Evolutionary conservation across 257 asterid genomes (phyloP).

Genomic region (Salvia rosmarinus): DNA sequence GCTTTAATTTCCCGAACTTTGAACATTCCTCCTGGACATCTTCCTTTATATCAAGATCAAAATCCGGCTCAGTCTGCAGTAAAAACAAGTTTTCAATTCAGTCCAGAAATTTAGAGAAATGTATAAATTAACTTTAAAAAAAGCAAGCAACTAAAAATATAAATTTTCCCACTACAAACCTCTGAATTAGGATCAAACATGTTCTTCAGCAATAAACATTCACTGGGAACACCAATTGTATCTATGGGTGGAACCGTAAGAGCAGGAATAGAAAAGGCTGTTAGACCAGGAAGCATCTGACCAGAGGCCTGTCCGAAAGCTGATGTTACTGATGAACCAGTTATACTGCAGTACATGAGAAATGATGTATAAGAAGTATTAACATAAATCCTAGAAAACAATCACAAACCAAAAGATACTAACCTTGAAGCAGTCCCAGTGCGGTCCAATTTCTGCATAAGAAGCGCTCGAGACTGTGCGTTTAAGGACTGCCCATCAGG

Average conservation of each 20-base stretch:
- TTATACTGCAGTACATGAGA: constrained; percentile 44
- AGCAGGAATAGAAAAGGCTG: constrained; percentile 46
- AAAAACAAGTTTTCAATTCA: constrained; percentile 12
- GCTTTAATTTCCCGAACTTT: constrained; percentile 59
- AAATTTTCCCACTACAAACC: constrained; percentile 42
- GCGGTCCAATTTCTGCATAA: constrained; percentile 70
- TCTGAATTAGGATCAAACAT: constrained; percentile 70
- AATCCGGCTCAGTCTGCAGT: constrained; percentile 66
- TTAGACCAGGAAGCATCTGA: constrained; percentile 46
- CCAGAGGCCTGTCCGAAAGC: constrained; percentile 47
- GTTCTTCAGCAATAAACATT: constrained; percentile 69
- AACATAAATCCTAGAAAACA: neutral
- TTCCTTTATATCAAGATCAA: constrained; percentile 75
- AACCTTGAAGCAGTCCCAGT: constrained; percentile 64
- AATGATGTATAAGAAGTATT: constrained; percentile 21
- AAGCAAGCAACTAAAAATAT: neutral
- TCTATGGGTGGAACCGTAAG: constrained; percentile 44
- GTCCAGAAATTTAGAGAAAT: neutral
- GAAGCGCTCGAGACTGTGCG: constrained; percentile 63
- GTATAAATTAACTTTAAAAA: neutral
- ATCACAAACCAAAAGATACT: constrained; percentile 10
- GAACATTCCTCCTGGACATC: constrained; percentile 68
- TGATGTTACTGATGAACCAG: constrained; percentile 46
- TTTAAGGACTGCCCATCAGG: constrained; percentile 59
- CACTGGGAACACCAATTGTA: constrained; percentile 65